phyloP scores from a whole-genome alignment of 805 yeast genomes.

The Metschnikowia kofuensis region DNA sequence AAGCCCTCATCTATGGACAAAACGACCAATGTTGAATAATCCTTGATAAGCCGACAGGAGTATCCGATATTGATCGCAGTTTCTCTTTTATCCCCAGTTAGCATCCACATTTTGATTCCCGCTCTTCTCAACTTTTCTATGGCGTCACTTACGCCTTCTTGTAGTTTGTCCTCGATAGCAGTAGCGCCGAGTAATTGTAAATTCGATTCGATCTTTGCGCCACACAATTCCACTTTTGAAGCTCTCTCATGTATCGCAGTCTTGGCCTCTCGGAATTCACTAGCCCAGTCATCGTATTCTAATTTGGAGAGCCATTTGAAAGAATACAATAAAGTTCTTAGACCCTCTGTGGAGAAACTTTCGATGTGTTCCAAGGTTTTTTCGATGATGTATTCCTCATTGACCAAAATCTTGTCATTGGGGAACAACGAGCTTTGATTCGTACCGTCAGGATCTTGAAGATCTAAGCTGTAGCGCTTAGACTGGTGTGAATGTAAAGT shows the following conservation, averaged over 20 bases:
- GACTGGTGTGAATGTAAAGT: conserved; percentile 61
- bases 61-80: conserved; percentile 97
- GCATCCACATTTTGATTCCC: conserved; percentile 95
- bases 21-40: conserved; percentile 84
- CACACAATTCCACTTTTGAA: conserved; percentile 63
- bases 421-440: conserved; percentile 19
- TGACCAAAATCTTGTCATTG: conserved; percentile 55
- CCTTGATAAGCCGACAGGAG: conserved; percentile 89
- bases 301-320: conserved; percentile 63
- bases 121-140: conserved; percentile 91
- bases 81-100: conserved; percentile 97
- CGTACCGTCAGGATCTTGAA: not conserved
- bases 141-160: conserved; percentile 94
- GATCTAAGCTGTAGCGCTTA: conserved; percentile 46
- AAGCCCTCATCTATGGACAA: conserved; percentile 45
- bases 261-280: conserved; percentile 69
- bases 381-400: conserved; percentile 77
- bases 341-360: conserved; percentile 91
- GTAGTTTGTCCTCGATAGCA: conserved; percentile 95
- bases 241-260: conserved; percentile 70
- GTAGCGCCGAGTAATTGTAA: conserved; percentile 83
- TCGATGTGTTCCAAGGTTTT: conserved; percentile 87
- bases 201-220: conserved; percentile 67
- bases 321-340: conserved; percentile 83
- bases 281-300: conserved; percentile 66